Evolutionary conservation across 768 basidiomycete species (phyloP).

Genomic region (Myochromella boudieri): DNA sequence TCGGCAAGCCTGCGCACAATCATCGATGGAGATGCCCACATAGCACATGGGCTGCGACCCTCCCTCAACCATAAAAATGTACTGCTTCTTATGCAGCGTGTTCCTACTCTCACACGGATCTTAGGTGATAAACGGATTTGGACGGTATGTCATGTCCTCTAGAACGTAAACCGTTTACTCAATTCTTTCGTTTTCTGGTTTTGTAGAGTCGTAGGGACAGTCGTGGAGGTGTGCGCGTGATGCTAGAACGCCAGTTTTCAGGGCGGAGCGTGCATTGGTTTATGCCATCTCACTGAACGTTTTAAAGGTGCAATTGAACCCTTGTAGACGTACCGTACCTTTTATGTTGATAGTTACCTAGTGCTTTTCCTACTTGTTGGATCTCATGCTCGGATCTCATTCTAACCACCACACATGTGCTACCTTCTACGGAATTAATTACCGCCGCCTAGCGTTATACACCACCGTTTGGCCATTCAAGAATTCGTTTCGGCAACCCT

Average conservation of each 20-base stretch:
- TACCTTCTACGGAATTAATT: too few species aligned
- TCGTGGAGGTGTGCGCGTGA: slow-evolving; percentile 18
- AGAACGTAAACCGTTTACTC: too few species aligned
- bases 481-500: too few species aligned
- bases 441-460: too few species aligned
- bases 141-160: slow-evolving; percentile 41
- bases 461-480: too few species aligned
- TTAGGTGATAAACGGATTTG: slow-evolving; percentile 52
- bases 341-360: too few species aligned
- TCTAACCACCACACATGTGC: too few species aligned
- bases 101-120: slow-evolving; percentile 42
- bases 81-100: slow-evolving; percentile 37
- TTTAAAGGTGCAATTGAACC: neutral
- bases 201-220: slow-evolving; percentile 25
- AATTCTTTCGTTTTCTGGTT: neutral
- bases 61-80: slow-evolving; percentile 38
- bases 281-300: slow-evolving; percentile 25
- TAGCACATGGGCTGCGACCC: slow-evolving; percentile 37
- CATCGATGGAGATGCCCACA: slow-evolving; percentile 43
- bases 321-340: too few species aligned
- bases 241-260: slow-evolving; percentile 30
- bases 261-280: slow-evolving; percentile 37
- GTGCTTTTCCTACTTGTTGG: too few species aligned
- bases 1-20: slow-evolving; percentile 43
- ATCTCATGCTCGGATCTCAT: too few species aligned